Evolutionary conservation across 768 basidiomycete species (phyloP).

Genomic region (Termitomyces titanicus): DNA sequence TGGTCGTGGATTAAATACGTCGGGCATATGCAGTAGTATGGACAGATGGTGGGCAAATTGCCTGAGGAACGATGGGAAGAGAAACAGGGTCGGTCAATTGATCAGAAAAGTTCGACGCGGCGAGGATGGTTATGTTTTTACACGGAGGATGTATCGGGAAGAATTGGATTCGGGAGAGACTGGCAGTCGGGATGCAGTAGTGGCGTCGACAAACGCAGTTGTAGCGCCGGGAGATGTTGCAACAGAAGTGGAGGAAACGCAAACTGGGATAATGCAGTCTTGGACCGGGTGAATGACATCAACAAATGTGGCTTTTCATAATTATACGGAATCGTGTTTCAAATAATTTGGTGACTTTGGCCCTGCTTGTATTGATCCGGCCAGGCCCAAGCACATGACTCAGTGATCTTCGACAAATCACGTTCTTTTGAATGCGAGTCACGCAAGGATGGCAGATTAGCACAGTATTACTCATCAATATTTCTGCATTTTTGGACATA

Average conservation of each 20-base stretch:
- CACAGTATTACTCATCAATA: too few species aligned
- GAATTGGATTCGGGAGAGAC: constrained; percentile 15
- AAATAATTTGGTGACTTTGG: too few species aligned
- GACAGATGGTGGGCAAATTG: constrained; percentile 80
- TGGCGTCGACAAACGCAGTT: background rate
- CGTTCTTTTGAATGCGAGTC: too few species aligned
- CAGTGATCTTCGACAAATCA: too few species aligned
- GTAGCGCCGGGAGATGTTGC: background rate
- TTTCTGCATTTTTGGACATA: too few species aligned
- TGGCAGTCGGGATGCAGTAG: constrained; percentile 19
- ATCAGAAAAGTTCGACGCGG: constrained; percentile 47
- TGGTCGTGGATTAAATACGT: constrained; percentile 44
- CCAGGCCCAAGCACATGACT: too few species aligned
- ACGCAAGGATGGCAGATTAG: too few species aligned
- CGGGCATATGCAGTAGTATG: constrained; percentile 55
- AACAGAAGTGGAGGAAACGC: background rate
- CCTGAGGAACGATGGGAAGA: constrained; percentile 56
- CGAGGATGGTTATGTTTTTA: constrained; percentile 43
- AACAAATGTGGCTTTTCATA: too few species aligned
- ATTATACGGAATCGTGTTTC: too few species aligned
- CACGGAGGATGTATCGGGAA: constrained; percentile 53
- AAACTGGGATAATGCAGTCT: too few species aligned
- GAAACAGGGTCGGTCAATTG: constrained; percentile 48
- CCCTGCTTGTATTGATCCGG: too few species aligned
- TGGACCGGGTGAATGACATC: too few species aligned